A percentile compares a stretch with the other conserved stretches of the same genome.
phyloP scores from a whole-genome alignment of 352 stramenopile species.

The Globisporangium acanthophoron region DNA sequence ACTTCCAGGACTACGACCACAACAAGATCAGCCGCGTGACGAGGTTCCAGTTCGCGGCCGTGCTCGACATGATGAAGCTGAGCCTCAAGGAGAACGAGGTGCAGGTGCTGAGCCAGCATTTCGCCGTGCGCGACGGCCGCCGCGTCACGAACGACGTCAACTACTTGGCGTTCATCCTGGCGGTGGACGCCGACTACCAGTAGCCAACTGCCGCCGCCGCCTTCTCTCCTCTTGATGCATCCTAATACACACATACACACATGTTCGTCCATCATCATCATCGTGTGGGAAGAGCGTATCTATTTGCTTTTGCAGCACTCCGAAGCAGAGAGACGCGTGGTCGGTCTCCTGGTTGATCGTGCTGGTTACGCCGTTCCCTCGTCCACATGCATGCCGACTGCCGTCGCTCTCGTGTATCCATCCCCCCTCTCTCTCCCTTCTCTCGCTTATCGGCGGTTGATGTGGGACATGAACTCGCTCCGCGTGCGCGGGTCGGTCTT shows the following conservation, averaged over 20 bases:
- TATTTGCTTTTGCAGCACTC: conserved; percentile 25
- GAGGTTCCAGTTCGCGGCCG: conserved; percentile 77
- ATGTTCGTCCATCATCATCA: not conserved
- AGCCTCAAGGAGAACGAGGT: conserved; percentile 42
- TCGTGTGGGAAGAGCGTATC: conserved; percentile 28
- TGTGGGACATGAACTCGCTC: conserved; percentile 87
- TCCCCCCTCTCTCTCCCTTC: not conserved
- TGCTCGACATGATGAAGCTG: conserved; percentile 83
- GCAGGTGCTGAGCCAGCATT: conserved; percentile 42
- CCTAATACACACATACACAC: conserved; percentile 3
- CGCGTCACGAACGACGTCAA: conserved; percentile 66
- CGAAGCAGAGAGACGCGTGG: conserved; percentile 29
- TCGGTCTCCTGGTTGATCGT: conserved; percentile 29
- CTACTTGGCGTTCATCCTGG: conserved; percentile 70
- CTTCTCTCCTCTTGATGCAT: not conserved
- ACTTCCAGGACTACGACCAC: conserved; percentile 86
- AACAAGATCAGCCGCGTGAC: conserved; percentile 67
- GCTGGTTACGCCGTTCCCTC: conserved; percentile 36
- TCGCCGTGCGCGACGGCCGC: conserved; percentile 45
- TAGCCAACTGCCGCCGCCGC: conserved; percentile 2
- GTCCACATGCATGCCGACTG: conserved; percentile 4
- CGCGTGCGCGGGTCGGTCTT: conserved; percentile 90
- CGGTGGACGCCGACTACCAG: conserved; percentile 66
- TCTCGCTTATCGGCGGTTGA: conserved; percentile 62
- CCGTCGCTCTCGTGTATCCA: not conserved